A percentile compares a stretch with the other conserved stretches of the same genome.
phyloP scores from a whole-genome alignment of 306 rosid genomes.

The Dryas drummondii region DNA sequence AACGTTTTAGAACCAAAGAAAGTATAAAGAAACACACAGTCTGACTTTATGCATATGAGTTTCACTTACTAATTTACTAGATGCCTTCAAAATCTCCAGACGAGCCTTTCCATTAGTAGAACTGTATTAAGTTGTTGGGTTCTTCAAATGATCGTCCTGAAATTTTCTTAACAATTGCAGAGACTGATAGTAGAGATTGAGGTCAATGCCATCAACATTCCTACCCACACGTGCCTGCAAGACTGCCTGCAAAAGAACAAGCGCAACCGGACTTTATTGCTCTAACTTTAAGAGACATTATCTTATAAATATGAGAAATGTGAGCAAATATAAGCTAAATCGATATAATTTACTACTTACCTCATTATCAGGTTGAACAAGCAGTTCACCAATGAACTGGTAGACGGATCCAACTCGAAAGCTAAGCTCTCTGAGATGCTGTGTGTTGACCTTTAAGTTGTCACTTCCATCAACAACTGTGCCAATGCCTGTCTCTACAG shows the following conservation, averaged over 20 bases:
- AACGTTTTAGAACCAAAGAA: neutral
- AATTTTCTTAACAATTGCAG: slow-evolving; percentile 65
- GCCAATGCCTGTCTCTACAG: slow-evolving; percentile 62
- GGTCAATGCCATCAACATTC: slow-evolving; percentile 89
- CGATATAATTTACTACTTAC: slow-evolving; percentile 33
- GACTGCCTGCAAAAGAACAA: slow-evolving; percentile 54
- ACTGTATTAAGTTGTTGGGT: slow-evolving; percentile 29
- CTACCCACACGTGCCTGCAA: slow-evolving; percentile 79
- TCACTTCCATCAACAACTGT: slow-evolving; percentile 53
- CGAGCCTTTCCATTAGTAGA: neutral
- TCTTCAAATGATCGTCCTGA: slow-evolving; percentile 56
- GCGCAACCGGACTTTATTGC: slow-evolving; percentile 10
- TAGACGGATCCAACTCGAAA: slow-evolving; percentile 68
- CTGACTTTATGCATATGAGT: neutral
- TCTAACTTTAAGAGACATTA: neutral
- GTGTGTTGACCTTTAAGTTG: slow-evolving; percentile 47
- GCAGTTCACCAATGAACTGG: slow-evolving; percentile 85
- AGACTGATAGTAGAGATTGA: slow-evolving; percentile 76
- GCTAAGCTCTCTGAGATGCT: slow-evolving; percentile 56
- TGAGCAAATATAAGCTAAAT: neutral
- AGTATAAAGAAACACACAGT: neutral
- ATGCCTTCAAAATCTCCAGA: slow-evolving; percentile 6
- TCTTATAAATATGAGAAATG: too few species aligned
- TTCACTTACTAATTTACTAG: neutral
- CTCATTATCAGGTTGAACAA: slow-evolving; percentile 59